Base-by-base conservation (phyloP, 2,329 filamentous ascomycete genomes). In the Sporothrix humicola region DNA sequence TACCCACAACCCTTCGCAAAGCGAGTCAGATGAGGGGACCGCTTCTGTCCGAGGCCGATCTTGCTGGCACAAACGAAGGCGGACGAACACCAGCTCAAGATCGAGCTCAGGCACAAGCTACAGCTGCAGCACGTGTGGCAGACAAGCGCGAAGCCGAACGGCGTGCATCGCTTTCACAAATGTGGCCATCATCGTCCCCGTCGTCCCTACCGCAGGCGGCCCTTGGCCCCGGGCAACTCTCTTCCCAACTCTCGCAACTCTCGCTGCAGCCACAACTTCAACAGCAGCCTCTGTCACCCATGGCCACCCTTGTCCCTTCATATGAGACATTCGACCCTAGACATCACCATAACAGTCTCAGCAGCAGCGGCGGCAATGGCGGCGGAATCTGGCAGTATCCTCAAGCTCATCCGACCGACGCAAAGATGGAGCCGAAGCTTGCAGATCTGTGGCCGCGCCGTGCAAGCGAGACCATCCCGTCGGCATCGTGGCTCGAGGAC, bases 141-240 rank as follows among this genome's bases (percentile, higher is more conserved):
- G 61, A 66, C 37, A 46, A 66, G n/a, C 61, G 26, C 12, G 42
- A 13, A 52, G 46, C 65, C 3, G 65, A 52, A 26, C 10, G 46
- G 46, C 42, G 61, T 2, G 9, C 61, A 48, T 66, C 42, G 42
- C 48, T 42, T n/a, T 66, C 61, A 2, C 61, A 46, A 20, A 68
- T 68, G 65, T 68, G 65, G 65, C 65, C 48, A 31, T 68, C 65
- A 7, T 26, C 65, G n/a, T 37, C 65, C 3, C 46, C 65, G n/a
- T 20, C 65, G 2, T 20, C 65, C 17, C 15, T 52, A 13, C 65
- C 65, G 1, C 65, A 50, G 15, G 15, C 23, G 48, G 63, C 65
- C 23, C 20, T n/a, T 5, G 46, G 23, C 3, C 46, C 23, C 1
- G 15, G 46, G 23, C 61, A 17, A 26, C 20, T 26, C 4, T 66